Percentiles rank a stretch among this genome's conserved stretches.
phyloP scores from a whole-genome alignment of 2,329 filamentous ascomycete species.

The Apiospora aurea region DNA sequence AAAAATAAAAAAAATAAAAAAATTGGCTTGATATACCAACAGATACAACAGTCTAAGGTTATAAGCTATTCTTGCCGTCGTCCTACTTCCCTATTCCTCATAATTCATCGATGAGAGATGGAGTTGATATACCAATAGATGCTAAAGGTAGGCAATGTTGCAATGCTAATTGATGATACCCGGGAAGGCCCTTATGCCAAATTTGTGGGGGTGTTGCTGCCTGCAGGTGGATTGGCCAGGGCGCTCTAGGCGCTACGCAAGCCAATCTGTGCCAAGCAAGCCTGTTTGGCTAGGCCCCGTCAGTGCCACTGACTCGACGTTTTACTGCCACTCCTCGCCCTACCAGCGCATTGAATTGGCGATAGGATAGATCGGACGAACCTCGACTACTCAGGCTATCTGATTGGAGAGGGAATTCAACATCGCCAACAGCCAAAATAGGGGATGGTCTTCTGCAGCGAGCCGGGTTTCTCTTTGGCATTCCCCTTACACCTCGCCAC shows the following conservation, averaged over 20 bases:
- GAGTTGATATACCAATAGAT: background rate
- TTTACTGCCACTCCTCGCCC: background rate
- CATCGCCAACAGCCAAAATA: constrained; percentile 9
- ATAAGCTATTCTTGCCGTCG: no score
- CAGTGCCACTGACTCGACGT: background rate
- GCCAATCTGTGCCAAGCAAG: constrained; percentile 1
- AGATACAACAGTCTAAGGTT: no score
- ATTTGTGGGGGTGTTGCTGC: constrained; percentile 14
- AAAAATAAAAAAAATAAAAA: no score
- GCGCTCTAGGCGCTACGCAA: background rate
- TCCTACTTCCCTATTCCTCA: no score
- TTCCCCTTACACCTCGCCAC: background rate
- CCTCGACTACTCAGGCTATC: background rate
- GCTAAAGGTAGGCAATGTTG: background rate
- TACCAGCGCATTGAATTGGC: constrained; percentile 12
- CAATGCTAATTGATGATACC: background rate
- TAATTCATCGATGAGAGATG: background rate
- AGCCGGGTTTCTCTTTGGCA: background rate
- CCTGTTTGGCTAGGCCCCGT: background rate
- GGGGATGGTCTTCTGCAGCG: background rate
- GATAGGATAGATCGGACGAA: constrained; percentile 14
- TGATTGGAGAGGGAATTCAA: background rate
- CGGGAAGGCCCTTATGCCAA: background rate
- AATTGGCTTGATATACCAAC: no score
- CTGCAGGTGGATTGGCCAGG: constrained; percentile 9